Conservation (phyloP, 345 rosid species). For the Xanthoceras sorbifolium region DNA sequence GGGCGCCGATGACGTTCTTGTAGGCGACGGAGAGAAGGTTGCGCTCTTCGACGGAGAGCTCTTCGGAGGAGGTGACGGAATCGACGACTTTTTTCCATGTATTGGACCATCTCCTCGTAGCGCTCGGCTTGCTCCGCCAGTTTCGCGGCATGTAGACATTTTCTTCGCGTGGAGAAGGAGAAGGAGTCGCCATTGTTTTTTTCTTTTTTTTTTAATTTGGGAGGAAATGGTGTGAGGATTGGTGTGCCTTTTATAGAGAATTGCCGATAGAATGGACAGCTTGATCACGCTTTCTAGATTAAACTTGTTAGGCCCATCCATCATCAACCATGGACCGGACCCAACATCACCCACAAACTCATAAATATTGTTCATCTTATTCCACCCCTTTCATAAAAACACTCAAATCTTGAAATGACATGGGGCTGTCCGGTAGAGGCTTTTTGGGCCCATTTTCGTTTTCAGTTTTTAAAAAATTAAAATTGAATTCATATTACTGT, state of each 20-base stretch:
- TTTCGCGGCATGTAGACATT: slow-evolving; percentile 36
- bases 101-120: slow-evolving; percentile 42
- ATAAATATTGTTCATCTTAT: too few relatives aligned
- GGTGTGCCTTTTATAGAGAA: background rate
- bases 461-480: too few relatives aligned
- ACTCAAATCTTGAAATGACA: too few relatives aligned
- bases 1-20: slow-evolving; percentile 44
- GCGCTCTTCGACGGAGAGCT: slow-evolving; percentile 41
- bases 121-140: slow-evolving; percentile 41
- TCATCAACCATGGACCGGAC: background rate
- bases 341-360: too few relatives aligned
- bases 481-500: too few relatives aligned
- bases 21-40: slow-evolving; percentile 43
- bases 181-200: background rate
- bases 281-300: background rate
- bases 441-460: too few relatives aligned
- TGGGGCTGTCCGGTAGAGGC: too few relatives aligned
- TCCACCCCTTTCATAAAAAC: too few relatives aligned
- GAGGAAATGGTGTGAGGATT: background rate
- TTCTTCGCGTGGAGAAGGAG: slow-evolving; percentile 23
- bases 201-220: background rate
- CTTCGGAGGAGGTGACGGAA: slow-evolving; percentile 18
- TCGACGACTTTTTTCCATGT: slow-evolving; percentile 38
- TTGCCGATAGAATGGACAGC: background rate
- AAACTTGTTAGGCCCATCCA: background rate